These are phyloP conservation scores for Senna tora DNA, from an alignment of 306 rosid genomes.

Conservation along the genomic window DNA sequence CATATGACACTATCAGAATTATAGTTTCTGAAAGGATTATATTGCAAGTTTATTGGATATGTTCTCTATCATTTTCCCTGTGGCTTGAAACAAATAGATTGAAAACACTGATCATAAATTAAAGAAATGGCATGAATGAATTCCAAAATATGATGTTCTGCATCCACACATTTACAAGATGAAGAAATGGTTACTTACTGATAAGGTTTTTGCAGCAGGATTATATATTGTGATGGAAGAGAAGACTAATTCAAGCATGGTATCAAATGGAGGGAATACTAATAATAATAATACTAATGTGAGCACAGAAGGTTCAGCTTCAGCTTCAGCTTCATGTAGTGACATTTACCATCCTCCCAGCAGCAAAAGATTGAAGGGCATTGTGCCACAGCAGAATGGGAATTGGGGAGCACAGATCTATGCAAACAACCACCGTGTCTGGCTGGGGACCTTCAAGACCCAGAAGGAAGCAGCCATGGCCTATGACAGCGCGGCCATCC, in stretches of 20 bases:
- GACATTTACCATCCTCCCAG: conserved; percentile 3
- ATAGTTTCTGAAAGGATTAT: neutral
- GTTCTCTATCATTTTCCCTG: neutral
- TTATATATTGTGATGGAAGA: conserved; percentile 44
- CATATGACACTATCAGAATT: neutral
- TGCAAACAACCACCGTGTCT: conserved; percentile 38
- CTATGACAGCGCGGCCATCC: conserved; percentile 3
- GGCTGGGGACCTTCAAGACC: conserved; percentile 46
- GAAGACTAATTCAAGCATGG: conserved; percentile 40
- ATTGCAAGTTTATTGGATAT: neutral
- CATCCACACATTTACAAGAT: neutral
- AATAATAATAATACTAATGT: too few species aligned
- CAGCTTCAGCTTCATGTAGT: conserved; percentile 37
- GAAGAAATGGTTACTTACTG: conserved; percentile 21
- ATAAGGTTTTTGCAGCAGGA: conserved; percentile 31
- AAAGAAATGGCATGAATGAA: neutral
- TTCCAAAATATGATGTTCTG: neutral
- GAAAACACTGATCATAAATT: neutral
- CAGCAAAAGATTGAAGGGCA: conserved; percentile 38
- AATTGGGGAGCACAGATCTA: conserved; percentile 54
- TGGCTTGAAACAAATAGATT: neutral
- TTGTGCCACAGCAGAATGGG: conserved; percentile 40
- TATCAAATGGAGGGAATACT: conserved; percentile 23
- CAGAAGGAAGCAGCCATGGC: conserved; percentile 35
- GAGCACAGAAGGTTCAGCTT: conserved; percentile 34